Evolutionary conservation across 1,284 basidiomycete genomes (phyloP).

Genomic region (Schizopora paradoxa): DNA sequence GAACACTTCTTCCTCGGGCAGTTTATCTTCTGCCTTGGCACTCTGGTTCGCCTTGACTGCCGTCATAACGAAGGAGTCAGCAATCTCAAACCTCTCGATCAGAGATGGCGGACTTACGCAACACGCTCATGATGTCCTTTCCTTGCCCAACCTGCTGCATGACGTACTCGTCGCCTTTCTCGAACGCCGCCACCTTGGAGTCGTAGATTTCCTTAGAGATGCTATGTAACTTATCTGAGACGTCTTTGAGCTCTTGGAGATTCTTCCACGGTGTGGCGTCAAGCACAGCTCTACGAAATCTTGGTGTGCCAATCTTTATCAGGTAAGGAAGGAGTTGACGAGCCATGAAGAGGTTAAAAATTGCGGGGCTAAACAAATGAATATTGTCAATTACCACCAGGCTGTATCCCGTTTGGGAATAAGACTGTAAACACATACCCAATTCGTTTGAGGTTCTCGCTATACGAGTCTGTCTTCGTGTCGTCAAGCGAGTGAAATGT

Average conservation of each 20-base stretch:
- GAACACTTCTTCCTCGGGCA: constrained; percentile 29
- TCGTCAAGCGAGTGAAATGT: constrained; percentile 30
- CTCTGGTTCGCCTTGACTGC: constrained; percentile 29
- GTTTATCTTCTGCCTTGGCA: constrained; percentile 25
- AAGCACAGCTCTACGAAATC: constrained; percentile 5
- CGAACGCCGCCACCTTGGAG: constrained; percentile 23
- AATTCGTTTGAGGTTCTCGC: constrained; percentile 26
- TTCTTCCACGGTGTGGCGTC: constrained; percentile 6
- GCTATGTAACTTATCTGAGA: constrained; percentile 12
- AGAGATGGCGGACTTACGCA: too few species aligned
- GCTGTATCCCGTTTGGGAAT: not conserved
- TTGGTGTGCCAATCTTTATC: constrained; percentile 11
- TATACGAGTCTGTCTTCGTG: constrained; percentile 22
- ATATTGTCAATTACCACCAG: not conserved
- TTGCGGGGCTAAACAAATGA: not conserved
- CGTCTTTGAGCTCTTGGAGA: not conserved
- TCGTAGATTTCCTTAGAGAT: constrained; percentile 13
- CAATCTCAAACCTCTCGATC: too few species aligned
- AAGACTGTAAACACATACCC: constrained; percentile 18
- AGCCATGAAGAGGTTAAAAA: constrained; percentile 4
- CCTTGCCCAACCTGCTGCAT: constrained; percentile 26
- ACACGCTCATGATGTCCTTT: constrained; percentile 30
- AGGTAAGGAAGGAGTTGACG: constrained; percentile 11
- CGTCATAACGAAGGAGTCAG: not conserved
- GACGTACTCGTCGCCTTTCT: constrained; percentile 22